phyloP scores from a whole-genome alignment of 2,329 filamentous ascomycete species.

The Ustulina deusta region DNA sequence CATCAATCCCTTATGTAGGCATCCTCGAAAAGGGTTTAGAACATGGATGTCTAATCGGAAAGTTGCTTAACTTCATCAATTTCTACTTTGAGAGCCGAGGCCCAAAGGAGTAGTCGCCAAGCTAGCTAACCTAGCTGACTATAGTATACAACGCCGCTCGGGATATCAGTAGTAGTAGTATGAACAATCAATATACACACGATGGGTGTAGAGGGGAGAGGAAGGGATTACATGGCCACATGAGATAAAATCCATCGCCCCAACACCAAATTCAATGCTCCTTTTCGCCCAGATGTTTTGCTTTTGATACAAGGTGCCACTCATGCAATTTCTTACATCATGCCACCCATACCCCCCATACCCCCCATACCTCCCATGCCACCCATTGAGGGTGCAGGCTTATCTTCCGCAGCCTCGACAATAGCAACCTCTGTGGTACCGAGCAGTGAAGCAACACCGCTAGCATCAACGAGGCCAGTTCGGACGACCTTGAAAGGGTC shows the following conservation, averaged over 20 bases:
- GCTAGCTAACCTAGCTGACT: constrained; percentile 31
- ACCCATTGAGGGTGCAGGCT: constrained; percentile 76
- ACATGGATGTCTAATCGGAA: not conserved
- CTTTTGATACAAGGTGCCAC: constrained; percentile 51
- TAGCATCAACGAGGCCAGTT: constrained; percentile 93
- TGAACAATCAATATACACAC: constrained; percentile 48
- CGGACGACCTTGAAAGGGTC: constrained; percentile 99
- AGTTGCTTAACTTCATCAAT: constrained; percentile 19
- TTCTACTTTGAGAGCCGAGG: constrained; percentile 20
- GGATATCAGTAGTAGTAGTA: constrained; percentile 51
- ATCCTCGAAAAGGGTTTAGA: not conserved
- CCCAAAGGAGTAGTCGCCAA: constrained; percentile 28
- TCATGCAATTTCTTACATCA: constrained; percentile 41
- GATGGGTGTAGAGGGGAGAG: constrained; percentile 41
- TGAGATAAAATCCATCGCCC: constrained; percentile 50
- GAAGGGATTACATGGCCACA: constrained; percentile 55
- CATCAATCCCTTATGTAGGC: not conserved
- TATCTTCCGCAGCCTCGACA: constrained; percentile 94
- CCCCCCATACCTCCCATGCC: constrained; percentile 60
- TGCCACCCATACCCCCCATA: constrained; percentile 64
- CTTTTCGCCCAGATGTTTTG: constrained; percentile 49
- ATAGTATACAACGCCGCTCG: constrained; percentile 52
- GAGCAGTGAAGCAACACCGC: constrained; percentile 94
- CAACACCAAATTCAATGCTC: constrained; percentile 63
- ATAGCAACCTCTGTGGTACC: constrained; percentile 99